Conservation (phyloP, 225 moss, liverwort and hornwort species). For the Asterella californica region DNA sequence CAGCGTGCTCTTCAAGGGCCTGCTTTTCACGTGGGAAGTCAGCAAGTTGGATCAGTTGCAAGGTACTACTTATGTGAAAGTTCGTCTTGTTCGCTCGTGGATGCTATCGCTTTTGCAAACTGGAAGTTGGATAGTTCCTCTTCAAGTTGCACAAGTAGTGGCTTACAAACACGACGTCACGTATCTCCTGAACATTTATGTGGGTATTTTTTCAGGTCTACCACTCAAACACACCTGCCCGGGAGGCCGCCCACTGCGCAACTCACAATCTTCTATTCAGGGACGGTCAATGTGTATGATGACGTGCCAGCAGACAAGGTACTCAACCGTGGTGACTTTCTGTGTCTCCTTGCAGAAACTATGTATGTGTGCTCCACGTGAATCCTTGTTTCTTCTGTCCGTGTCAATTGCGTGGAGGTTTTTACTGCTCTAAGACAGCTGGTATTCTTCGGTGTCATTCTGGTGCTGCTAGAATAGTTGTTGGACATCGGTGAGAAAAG, state of each 20-base stretch:
- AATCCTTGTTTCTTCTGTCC: no score
- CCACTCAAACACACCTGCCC: conserved; percentile 34
- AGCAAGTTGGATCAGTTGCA: conserved; percentile 18
- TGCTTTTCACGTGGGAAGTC: conserved; percentile 20
- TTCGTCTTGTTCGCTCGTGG: background rate
- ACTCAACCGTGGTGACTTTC: background rate
- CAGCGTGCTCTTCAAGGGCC: conserved; percentile 35
- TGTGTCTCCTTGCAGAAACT: background rate
- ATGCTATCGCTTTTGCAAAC: background rate
- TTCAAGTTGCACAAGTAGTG: background rate
- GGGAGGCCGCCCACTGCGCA: conserved; percentile 63
- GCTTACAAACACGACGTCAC: background rate
- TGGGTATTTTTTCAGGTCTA: conserved; percentile 12
- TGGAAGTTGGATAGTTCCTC: background rate
- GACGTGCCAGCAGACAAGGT: conserved; percentile 92
- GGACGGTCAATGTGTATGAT: conserved; percentile 83
- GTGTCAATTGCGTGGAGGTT: no score
- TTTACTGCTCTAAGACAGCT: no score
- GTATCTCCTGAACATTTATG: background rate
- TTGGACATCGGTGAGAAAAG: no score
- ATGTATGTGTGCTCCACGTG: background rate
- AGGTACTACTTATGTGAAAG: conserved; percentile 16
- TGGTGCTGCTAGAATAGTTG: no score
- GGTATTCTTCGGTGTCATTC: no score
- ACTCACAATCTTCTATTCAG: conserved; percentile 85